Evolutionary conservation across 1,284 basidiomycete genomes (phyloP).

Genomic region (Apiotrichum montevideense): DNA sequence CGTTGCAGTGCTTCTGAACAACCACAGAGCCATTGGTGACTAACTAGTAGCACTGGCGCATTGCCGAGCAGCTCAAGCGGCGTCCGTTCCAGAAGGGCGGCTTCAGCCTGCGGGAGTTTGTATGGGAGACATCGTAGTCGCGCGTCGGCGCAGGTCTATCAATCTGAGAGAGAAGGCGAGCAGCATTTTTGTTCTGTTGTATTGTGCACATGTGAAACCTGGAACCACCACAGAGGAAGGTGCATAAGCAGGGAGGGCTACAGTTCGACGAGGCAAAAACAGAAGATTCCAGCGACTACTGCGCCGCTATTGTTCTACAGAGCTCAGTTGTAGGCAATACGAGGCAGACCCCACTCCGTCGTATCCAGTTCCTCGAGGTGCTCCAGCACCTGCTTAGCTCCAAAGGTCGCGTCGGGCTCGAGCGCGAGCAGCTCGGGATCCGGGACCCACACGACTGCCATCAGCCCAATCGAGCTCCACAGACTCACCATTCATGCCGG

Average conservation of each 20-base stretch:
- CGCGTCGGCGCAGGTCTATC: too few relatives aligned
- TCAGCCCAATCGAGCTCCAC: too few relatives aligned
- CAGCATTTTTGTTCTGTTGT: background rate
- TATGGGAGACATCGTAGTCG: constrained; percentile 13
- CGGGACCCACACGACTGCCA: constrained; percentile 46
- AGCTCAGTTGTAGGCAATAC: background rate
- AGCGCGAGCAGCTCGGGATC: constrained; percentile 40
- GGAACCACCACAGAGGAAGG: too few relatives aligned
- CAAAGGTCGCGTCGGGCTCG: constrained; percentile 35
- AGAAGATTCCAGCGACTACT: too few relatives aligned
- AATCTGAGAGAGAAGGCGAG: too few relatives aligned
- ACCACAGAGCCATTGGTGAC: too few relatives aligned
- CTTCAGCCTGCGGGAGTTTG: constrained; percentile 17
- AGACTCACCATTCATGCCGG: constrained; percentile 46
- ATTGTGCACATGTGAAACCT: background rate
- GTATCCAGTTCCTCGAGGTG: constrained; percentile 41
- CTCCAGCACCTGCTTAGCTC: constrained; percentile 35
- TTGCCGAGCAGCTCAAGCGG: constrained; percentile 18
- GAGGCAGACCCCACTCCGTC: constrained; percentile 41
- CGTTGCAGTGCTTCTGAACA: background rate
- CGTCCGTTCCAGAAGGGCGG: constrained; percentile 16
- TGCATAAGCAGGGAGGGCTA: too few relatives aligned
- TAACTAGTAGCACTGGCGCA: constrained; percentile 9
- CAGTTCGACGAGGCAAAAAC: too few relatives aligned
- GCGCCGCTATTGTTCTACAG: too few relatives aligned